Percentiles rank a stretch among this genome's conserved stretches.
These are phyloP conservation scores for Wickerhamiella bombiphila DNA, from an alignment of 805 yeast genomes.

Conservation along the genomic window DNA sequence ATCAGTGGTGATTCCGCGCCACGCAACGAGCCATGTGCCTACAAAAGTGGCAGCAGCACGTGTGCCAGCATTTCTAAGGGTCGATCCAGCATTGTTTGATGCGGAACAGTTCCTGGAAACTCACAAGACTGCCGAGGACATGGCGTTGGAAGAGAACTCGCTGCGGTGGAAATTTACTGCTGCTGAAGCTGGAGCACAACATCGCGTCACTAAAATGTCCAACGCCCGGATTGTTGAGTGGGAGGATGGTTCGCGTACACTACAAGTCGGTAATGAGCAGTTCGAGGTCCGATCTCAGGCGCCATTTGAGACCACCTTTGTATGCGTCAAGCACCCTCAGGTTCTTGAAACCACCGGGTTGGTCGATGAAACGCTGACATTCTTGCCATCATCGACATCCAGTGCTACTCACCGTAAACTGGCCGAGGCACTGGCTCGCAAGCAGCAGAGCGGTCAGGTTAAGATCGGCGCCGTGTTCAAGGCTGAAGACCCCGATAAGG, in stretches of 20 bases:
- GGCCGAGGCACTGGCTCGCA: conserved; percentile 32
- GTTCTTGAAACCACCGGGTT: conserved; percentile 55
- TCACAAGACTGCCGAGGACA: conserved; percentile 22
- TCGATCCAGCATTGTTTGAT: conserved; percentile 41
- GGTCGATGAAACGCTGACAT: conserved; percentile 49
- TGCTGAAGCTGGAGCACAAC: conserved; percentile 33
- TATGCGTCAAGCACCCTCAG: conserved; percentile 60
- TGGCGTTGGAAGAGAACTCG: conserved; percentile 53
- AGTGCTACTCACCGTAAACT: conserved; percentile 70
- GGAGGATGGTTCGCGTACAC: conserved; percentile 82
- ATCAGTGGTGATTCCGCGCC: conserved; percentile 11
- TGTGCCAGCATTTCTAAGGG: conserved; percentile 64
- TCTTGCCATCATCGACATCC: conserved; percentile 81
- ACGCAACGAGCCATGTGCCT: conserved; percentile 16
- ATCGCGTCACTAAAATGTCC: conserved; percentile 60
- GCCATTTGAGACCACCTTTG: conserved; percentile 49
- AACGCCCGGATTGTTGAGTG: conserved; percentile 84
- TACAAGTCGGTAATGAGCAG: conserved; percentile 75
- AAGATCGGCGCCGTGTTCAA: conserved; percentile 27
- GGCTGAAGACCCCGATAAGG: conserved; percentile 30
- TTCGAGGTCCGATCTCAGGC: conserved; percentile 56
- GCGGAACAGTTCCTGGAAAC: conserved; percentile 19
- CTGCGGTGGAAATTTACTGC: conserved; percentile 88
- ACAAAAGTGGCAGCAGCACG: conserved; percentile 24
- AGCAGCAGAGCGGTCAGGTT: conserved; percentile 18